These are phyloP conservation scores for Cyberlindnera sargentensis DNA, from an alignment of 805 yeast species.

Conservation along the genomic window DNA sequence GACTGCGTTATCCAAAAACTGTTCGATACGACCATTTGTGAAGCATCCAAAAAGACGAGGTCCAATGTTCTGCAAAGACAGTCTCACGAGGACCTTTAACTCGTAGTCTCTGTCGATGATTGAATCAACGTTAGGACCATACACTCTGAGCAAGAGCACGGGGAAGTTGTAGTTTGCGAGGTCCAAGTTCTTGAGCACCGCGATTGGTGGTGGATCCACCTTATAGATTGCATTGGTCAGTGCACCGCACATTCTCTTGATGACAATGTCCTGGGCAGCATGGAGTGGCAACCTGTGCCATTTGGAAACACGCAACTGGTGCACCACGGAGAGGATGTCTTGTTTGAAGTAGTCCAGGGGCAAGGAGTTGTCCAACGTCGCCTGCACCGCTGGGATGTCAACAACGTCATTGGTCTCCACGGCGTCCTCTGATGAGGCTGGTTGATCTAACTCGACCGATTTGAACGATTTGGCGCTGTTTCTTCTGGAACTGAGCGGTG, in stretches of 20 bases:
- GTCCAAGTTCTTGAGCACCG: constrained; percentile 27
- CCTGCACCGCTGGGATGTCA: constrained; percentile 43
- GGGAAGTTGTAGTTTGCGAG: constrained; percentile 40
- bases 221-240: constrained; percentile 85
- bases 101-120: constrained; percentile 85
- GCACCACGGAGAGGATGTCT: constrained; percentile 62
- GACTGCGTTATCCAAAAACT: constrained; percentile 75
- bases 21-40: constrained; percentile 90
- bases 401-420: constrained; percentile 1
- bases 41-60: constrained; percentile 87
- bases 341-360: constrained; percentile 83
- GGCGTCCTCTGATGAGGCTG: too few relatives aligned
- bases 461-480: constrained; percentile 9
- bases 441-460: constrained; percentile 4
- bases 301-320: constrained; percentile 59
- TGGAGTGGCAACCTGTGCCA: constrained; percentile 51
- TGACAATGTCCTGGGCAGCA: constrained; percentile 37
- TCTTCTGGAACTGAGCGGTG: constrained; percentile 10
- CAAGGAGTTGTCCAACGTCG: constrained; percentile 62
- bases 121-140: constrained; percentile 81
- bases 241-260: constrained; percentile 82
- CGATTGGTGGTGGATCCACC: constrained; percentile 47
- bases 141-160: constrained; percentile 66
- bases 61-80: constrained; percentile 76
- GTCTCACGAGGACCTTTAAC: constrained; percentile 60